These are phyloP conservation scores for Mollisiaceae sp. DNA, from an alignment of 2,329 filamentous ascomycete species.

Conservation along the genomic window DNA sequence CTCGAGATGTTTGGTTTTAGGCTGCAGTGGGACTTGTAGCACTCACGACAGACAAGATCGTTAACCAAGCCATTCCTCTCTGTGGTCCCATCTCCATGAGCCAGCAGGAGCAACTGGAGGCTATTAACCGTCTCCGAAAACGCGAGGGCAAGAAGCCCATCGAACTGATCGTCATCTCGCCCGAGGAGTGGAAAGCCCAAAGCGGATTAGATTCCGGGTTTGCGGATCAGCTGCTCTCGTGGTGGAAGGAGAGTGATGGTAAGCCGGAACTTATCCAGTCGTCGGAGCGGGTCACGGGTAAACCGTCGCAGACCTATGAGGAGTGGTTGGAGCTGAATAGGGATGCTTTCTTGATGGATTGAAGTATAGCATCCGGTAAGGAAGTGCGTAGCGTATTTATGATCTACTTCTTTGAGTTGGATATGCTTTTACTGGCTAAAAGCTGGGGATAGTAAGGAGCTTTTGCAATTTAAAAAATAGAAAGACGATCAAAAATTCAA, in stretches of 20 bases:
- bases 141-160: not conserved
- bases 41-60: not conserved
- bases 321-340: not conserved
- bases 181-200: not conserved
- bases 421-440: no score
- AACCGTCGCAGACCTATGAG: not conserved
- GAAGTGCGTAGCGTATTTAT: no score
- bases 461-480: no score
- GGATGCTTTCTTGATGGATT: not conserved
- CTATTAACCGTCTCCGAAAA: not conserved
- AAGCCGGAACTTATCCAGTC: not conserved
- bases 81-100: not conserved
- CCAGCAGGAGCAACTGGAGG: not conserved
- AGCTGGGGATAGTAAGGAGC: no score
- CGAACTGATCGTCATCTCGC: not conserved
- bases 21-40: not conserved
- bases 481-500: no score
- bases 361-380: not conserved
- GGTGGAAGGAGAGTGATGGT: not conserved
- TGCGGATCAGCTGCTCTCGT: not conserved
- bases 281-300: not conserved
- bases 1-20: not conserved
- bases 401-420: no score
- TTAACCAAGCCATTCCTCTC: not conserved
- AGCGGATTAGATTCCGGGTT: not conserved